Base-by-base conservation (phyloP, 495 filamentous ascomycete species). In the Schizothecium vesticola region DNA sequence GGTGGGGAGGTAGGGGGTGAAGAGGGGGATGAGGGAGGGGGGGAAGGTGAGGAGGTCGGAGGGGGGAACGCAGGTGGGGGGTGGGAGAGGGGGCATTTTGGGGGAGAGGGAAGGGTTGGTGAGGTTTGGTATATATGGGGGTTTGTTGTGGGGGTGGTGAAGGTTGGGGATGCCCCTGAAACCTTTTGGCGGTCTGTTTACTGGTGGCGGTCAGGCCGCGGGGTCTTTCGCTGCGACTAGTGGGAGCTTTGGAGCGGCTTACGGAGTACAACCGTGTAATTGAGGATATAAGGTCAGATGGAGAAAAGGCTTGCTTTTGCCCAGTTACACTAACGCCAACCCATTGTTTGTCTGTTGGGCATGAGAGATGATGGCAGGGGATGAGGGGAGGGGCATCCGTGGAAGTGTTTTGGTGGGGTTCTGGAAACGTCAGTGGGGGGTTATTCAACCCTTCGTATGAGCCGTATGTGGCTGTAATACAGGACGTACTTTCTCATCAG, bases 101-200 rank as follows among this genome's bases (percentile, higher is more conserved):
- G 77, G 79, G 33, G 77, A 78, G 11, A 19, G 1, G 28, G 19
- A 3, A 29, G 21, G 26, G 28, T n/a, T n/a, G n/a, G n/a, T n/a
- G n/a, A n/a, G 6, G 28, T 23, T 61, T 66, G 56, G 31, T n/a
- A n/a, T n/a, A n/a, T n/a, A n/a, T 33, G 59, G 59, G 21, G 33
- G 66, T 36, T 31, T 22, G 61, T 16, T 29, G 59, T 3, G 28
- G 19, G 7, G 24, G 13, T 43, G 33, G 33, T 36, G 33, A 36
- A 16, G 33, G 33, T 43, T 19, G 33, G 33, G 33, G 33, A 43
- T 43, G 33, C 33, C 33, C 33, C 33, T 43, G 33, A 43, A 1
- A 4, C 2, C 6, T 96, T 61, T 73, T 74, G 61, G 79, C 79
- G 33, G 78, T 76, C 6, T 67, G 55, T 22, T 58, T 28, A 31